phyloP scores from a whole-genome alignment of 2,329 filamentous ascomycete species.

The Penicillium sp. region DNA sequence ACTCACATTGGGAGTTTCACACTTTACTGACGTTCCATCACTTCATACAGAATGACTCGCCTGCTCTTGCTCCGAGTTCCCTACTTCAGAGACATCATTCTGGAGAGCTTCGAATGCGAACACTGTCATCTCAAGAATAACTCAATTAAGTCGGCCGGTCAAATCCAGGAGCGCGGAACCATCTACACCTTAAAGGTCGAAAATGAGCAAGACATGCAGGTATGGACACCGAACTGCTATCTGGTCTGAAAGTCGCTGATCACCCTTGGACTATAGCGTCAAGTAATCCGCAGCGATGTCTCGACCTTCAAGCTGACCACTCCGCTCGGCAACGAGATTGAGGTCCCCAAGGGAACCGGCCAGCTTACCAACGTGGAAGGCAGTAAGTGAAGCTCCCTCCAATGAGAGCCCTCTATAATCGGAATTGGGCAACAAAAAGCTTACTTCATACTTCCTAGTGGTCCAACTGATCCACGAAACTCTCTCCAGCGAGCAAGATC shows the following conservation, averaged over 20 bases:
- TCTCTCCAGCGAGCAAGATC: slow-evolving; percentile 75
- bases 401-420: too few species aligned
- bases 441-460: slow-evolving; percentile 42
- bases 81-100: slow-evolving; percentile 94
- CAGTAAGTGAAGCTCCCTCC: not conserved
- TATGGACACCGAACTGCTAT: slow-evolving; percentile 35
- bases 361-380: slow-evolving; percentile 94
- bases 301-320: slow-evolving; percentile 84
- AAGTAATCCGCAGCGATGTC: slow-evolving; percentile 88
- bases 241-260: not conserved
- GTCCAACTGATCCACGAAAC: slow-evolving; percentile 74
- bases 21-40: not conserved
- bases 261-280: slow-evolving; percentile 42
- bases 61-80: slow-evolving; percentile 89
- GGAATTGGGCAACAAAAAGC: not conserved
- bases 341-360: slow-evolving; percentile 85
- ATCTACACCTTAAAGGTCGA: slow-evolving; percentile 81
- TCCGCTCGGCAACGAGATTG: slow-evolving; percentile 63
- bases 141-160: slow-evolving; percentile 86
- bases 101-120: slow-evolving; percentile 94
- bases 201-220: slow-evolving; percentile 61
- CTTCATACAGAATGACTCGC: slow-evolving; percentile 59
- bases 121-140: slow-evolving; percentile 88
- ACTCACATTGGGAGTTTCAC: not conserved
- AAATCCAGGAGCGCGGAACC: slow-evolving; percentile 83